Conservation (phyloP, 306 rosid genomes). For the Glycine latifolia region DNA sequence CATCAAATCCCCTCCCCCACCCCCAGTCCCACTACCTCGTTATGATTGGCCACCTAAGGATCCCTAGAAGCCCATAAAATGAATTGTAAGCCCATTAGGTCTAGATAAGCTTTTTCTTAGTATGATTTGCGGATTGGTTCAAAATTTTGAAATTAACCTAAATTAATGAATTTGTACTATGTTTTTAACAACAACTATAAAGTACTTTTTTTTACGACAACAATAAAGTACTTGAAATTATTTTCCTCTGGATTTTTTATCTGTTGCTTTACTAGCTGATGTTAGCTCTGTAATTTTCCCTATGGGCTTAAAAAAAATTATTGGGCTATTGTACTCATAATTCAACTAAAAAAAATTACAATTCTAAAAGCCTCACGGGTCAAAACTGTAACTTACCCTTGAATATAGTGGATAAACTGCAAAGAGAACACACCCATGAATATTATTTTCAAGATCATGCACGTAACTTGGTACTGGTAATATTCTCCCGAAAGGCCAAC, state of each 20-base stretch:
- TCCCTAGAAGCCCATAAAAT: no score
- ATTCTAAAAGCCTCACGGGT: not conserved
- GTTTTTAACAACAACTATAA: no score
- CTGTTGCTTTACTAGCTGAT: not conserved
- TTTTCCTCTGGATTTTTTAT: not conserved
- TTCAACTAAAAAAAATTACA: not conserved
- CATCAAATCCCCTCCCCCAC: no score
- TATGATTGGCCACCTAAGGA: no score
- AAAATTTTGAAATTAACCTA: no score
- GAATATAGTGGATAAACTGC: not conserved
- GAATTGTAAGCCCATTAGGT: no score
- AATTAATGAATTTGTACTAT: no score
- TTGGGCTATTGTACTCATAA: no score
- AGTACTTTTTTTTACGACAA: not conserved
- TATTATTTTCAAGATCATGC: conserved; percentile 5
- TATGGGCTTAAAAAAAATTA: no score
- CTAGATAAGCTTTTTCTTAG: no score
- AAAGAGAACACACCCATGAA: conserved; percentile 6
- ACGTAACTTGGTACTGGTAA: not conserved
- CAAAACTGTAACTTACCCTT: not conserved
- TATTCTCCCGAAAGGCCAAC: not conserved
- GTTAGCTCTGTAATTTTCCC: not conserved
- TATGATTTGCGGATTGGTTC: no score
- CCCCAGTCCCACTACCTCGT: no score
- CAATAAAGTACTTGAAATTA: not conserved